Conservation (phyloP, 108 stramenopile genomes). For the Fragilaria radians region DNA sequence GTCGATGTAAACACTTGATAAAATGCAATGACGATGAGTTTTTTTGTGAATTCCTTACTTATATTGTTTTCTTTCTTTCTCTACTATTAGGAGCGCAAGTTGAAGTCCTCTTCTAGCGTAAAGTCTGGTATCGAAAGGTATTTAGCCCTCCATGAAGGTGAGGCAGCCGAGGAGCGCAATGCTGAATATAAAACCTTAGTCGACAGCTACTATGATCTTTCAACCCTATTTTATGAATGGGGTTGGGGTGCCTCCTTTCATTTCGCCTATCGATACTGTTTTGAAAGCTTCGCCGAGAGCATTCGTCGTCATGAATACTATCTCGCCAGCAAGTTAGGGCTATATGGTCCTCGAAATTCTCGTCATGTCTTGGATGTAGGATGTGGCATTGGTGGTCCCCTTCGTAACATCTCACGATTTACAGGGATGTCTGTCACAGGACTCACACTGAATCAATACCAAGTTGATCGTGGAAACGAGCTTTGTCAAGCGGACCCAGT, state of each 20-base stretch:
- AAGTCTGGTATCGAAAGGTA: conserved; percentile 40
- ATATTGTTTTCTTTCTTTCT: no score
- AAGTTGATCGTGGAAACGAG: conserved; percentile 86
- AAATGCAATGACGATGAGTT: background rate
- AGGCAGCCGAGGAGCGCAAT: conserved; percentile 34
- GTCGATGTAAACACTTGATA: no score
- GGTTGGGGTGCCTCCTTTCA: conserved; percentile 93
- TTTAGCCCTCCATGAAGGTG: conserved; percentile 32
- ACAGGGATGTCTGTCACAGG: conserved; percentile 62
- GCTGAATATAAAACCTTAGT: conserved; percentile 70
- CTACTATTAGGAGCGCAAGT: background rate
- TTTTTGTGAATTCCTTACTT: no score
- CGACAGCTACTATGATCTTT: conserved; percentile 87
- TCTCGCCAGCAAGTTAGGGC: conserved; percentile 56
- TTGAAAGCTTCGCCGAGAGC: conserved; percentile 77
- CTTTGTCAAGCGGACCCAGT: conserved; percentile 43
- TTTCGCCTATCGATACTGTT: conserved; percentile 74
- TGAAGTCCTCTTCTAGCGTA: conserved; percentile 19
- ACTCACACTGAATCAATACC: conserved; percentile 83
- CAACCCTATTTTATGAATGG: conserved; percentile 94
- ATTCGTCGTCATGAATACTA: conserved; percentile 88
- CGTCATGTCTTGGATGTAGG: conserved; percentile 81
- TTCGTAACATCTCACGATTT: conserved; percentile 90
- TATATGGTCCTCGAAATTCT: conserved; percentile 14
- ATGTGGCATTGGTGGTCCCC: conserved; percentile 95